Base-by-base conservation (phyloP, 495 filamentous ascomycete genomes). In the Paragyromitra xinjiangensis region DNA sequence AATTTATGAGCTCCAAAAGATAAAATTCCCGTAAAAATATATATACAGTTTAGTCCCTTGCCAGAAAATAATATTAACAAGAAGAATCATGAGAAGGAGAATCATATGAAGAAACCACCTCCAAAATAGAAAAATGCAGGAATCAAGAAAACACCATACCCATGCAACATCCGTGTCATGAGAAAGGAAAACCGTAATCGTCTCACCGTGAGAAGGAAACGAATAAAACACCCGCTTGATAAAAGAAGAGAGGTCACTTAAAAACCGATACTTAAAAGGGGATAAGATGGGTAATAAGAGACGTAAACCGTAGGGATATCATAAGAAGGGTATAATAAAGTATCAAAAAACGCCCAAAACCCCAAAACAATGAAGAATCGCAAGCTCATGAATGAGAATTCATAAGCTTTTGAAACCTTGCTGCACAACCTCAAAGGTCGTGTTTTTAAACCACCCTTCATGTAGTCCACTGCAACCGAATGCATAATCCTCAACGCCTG, bases 101-200 rank as follows among this genome's bases (percentile, higher is more conserved):
- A 76, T 50, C 59, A 50, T 53, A 61, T 59, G 39, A 34, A 56
- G 40, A 64, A 64, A 53, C 69, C 29, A 22, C 37, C 40, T 39
- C 34, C 4, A 40, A 71, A 71, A 50, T 19, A 24, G 7, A 22
- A 55, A 34, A 73, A 73, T 65, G 61, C 70, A 67, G 67, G 53
- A 51, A 63, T 53, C 22, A 53, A 72, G 53, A 59, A 65, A 64
- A 77, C 74, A 62, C 74, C 61, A 73, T 73, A 69, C 53, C 67
- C 59, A 76, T 64, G 73, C 65, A 50, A 70, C 56, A 62, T 24
- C 50, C 55, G 40, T 37, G 68, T 73, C 69, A 48, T 77, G 58
- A 67, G 68, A 71, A 69, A 77, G 50, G 69, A 59, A 66, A 77
- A 73, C 51, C 68, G 69, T 77, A 58, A 66, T 73, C 69, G 42